phyloP scores from a whole-genome alignment of 768 basidiomycete genomes.

The Rhizopogon vinicolor region DNA sequence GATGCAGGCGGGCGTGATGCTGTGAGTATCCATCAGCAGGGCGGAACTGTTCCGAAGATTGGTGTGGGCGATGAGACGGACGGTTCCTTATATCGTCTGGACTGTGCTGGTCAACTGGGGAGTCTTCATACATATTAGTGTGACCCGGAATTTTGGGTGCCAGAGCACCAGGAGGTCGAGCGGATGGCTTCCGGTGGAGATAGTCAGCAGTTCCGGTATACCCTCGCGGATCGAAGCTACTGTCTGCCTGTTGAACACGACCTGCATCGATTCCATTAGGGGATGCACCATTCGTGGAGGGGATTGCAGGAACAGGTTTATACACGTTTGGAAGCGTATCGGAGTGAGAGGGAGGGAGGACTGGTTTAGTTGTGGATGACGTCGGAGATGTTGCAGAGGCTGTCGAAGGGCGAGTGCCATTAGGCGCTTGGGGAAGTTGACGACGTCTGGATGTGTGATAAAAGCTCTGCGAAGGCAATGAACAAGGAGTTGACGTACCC shows the following conservation, averaged over 20 bases:
- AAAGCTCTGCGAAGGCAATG: background rate
- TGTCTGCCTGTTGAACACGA: background rate
- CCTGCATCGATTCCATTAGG: slow-evolving; percentile 5
- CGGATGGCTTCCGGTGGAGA: slow-evolving; percentile 15
- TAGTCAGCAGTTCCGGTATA: slow-evolving; percentile 5
- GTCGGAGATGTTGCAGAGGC: slow-evolving; percentile 16
- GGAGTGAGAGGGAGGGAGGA: slow-evolving; percentile 5
- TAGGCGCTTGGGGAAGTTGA: slow-evolving; percentile 24
- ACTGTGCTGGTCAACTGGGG: background rate
- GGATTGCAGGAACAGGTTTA: slow-evolving; percentile 28
- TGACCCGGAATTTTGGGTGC: slow-evolving; percentile 23
- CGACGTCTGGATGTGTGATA: slow-evolving; percentile 17
- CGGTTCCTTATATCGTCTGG: slow-evolving; percentile 6
- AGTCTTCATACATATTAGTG: slow-evolving; percentile 15
- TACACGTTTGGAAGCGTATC: slow-evolving; percentile 19
- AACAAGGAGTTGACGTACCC: slow-evolving; percentile 12
- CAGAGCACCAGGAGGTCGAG: slow-evolving; percentile 24
- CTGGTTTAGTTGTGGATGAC: slow-evolving; percentile 11
- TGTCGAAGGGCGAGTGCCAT: slow-evolving; percentile 14
- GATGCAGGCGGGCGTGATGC: slow-evolving; percentile 7
- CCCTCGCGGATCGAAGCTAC: slow-evolving; percentile 12
- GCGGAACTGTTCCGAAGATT: slow-evolving; percentile 14
- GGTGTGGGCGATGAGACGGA: slow-evolving; percentile 16
- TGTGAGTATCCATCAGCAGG: slow-evolving; percentile 13
- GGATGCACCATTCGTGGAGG: slow-evolving; percentile 9